Conservation (phyloP, 192 early-diverging fungal species). For the Coemansia sp. region DNA sequence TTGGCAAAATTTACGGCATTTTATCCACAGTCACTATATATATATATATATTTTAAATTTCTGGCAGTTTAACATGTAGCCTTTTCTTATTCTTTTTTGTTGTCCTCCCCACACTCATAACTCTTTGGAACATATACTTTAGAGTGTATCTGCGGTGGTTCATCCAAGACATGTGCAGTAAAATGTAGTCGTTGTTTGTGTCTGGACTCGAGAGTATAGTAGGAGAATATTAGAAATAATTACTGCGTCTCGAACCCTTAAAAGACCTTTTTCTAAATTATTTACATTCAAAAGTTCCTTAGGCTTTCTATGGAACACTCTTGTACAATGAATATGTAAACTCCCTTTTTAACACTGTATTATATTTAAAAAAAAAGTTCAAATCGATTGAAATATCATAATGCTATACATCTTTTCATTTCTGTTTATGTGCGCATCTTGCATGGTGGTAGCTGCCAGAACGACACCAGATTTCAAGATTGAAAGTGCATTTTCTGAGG, state of each 20-base stretch:
- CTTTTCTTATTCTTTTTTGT: not conserved
- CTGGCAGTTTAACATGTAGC: too few species aligned
- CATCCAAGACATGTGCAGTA: slow-evolving; percentile 4
- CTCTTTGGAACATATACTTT: not conserved
- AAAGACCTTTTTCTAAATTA: not conserved
- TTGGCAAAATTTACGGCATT: too few species aligned
- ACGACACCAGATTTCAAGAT: not conserved
- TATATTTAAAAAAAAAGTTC: not conserved
- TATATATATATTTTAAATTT: too few species aligned
- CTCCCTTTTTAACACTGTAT: not conserved
- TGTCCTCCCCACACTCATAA: not conserved
- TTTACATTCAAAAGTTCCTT: not conserved
- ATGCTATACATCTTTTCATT: not conserved
- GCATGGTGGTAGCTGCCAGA: not conserved
- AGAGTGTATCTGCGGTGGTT: not conserved
- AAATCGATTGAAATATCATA: not conserved
- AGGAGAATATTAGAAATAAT: not conserved
- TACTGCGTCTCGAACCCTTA: not conserved
- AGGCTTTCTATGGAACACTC: too few species aligned
- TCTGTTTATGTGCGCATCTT: not conserved
- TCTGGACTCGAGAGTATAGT: not conserved
- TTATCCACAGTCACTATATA: too few species aligned
- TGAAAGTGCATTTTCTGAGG: not conserved
- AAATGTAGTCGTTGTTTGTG: not conserved
- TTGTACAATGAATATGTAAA: too few species aligned